Conservation (phyloP, 2,329 filamentous ascomycete genomes). For the Coniochaeta sp. region DNA sequence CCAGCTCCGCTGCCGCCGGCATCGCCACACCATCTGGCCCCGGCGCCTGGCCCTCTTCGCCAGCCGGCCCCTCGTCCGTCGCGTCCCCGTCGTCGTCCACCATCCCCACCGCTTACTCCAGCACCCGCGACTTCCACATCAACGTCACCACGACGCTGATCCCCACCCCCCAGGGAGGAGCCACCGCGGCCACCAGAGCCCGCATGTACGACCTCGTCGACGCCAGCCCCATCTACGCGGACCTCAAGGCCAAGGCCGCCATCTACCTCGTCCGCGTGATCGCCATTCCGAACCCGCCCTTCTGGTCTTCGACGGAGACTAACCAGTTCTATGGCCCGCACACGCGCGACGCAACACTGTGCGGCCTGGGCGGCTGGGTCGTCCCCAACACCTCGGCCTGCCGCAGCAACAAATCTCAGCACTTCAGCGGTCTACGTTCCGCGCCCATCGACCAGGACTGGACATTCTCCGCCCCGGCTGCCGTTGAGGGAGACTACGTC, state of each 20-base stretch:
- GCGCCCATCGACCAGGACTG: slow-evolving; percentile 2
- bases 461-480: slow-evolving; percentile 7
- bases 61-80: too few species aligned
- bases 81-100: too few species aligned
- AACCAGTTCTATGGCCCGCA: slow-evolving; percentile 5
- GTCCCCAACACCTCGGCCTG: slow-evolving; percentile 1
- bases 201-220: slow-evolving; percentile 1
- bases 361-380: slow-evolving; percentile 16
- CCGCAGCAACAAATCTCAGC: slow-evolving; percentile 1
- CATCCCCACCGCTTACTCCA: background rate
- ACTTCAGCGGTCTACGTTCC: background rate
- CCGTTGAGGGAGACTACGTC: slow-evolving; percentile 5
- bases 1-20: too few species aligned
- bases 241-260: slow-evolving; percentile 9
- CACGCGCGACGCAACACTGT: slow-evolving; percentile 7
- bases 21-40: too few species aligned
- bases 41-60: too few species aligned
- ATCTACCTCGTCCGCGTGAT: slow-evolving; percentile 16
- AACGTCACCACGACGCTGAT: background rate
- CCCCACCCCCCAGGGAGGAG: background rate
- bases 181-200: background rate
- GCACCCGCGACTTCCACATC: background rate
- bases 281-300: slow-evolving; percentile 5
- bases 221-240: slow-evolving; percentile 2
- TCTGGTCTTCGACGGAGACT: slow-evolving; percentile 9